Evolutionary conservation across 2,329 filamentous ascomycete genomes (phyloP), one percentile per base, ranked within the genome.

Genomic region (Monilinia fructigena): DNA sequence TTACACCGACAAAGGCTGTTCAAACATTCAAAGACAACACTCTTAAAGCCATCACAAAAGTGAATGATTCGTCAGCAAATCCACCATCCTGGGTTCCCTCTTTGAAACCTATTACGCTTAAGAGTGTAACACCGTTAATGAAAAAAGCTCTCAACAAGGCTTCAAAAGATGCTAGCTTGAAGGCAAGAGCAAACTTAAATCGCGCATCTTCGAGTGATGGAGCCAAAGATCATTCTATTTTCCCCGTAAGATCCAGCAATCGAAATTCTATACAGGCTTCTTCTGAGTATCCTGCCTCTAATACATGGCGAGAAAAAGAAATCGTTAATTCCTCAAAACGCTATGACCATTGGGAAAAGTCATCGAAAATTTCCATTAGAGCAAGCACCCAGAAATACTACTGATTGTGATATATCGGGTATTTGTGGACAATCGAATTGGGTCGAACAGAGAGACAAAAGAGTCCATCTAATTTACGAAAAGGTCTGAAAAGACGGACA

Each of bases 371-470:
- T 20, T 18, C 56, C 56, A 18, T 11, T 38, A 48, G 7, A 38
- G n/a, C 12, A 23, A 26, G 45, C 38, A 11, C 16, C 28, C 8
- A 12, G 45, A 38, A 28, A 42, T 50, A 38, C 20, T 7, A 26
- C 20, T 1, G 45, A 60, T 50, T 60, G 58, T 1, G 45, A 26
- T 1, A 48, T 16, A 1, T 60, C 58, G 20, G 58, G 20, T 7
- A 1, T 60, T 38, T 60, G 58, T 60, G 58, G 58, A 6, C 58
- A 60, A 18, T 50, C 58, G 8, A 28, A 50, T 20, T 60, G 56
- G 56, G 42, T 11, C 7, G 42, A 23, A 16, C 42, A 23, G 12
- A 23, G 12, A 48, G 20, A 12, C 20, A 20, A 4, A 8, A 48
- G 45, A 48, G 18, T 6, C 2, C 4, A 12, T 12, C 2, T 45